Evolutionary conservation across 2,329 filamentous ascomycete species (phyloP), one percentile per base, ranked within the genome.

Genomic region (Microdochium paspali): DNA sequence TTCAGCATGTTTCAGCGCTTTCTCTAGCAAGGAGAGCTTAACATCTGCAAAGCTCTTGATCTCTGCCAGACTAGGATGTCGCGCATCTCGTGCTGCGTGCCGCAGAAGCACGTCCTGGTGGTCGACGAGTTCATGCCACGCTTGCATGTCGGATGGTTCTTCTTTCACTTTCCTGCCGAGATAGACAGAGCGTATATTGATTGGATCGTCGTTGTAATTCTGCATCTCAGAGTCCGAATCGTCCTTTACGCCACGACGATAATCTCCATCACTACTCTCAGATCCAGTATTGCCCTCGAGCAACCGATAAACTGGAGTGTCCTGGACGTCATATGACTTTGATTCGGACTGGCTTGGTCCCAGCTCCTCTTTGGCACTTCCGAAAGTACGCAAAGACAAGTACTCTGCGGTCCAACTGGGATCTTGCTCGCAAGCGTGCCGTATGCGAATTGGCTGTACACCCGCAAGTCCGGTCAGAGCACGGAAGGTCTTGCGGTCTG

Each of bases 81-180:
- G 70, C 39, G 60, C 72, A 58, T 67, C 69, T 50, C 64, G 65
- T 21, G 72, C 66, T 24, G 71, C 70, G 23, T 71, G 67, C 46
- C 69, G 68, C 39, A 91, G 67, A 47, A 94, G 70, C 2, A 66
- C 63, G 51, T 89, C 81, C 65, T 97, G 91, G 51, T 95, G 82
- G 7, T 81, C 69, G 43, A 91, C 84, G n/a, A 96, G 72, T 31
- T 79, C 73, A 15, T 94, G 64, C 91, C 91, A 97, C 18, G 80
- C 73, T 39, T 81, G 69, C 20, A 87, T 71, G 57, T 94, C 78
- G 5, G 73, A 63, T 1, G 90, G 87, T 21, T 79, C 63, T 1
- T 84, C 71, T 47, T 84, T 81, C 28, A 89, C 80, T 25, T 63
- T 73, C 12, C 75, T 77, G 2, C 76, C 79, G 7, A 96, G 69